Conservation (phyloP, 1,284 basidiomycete species). For the Neolentinus lepideus region DNA sequence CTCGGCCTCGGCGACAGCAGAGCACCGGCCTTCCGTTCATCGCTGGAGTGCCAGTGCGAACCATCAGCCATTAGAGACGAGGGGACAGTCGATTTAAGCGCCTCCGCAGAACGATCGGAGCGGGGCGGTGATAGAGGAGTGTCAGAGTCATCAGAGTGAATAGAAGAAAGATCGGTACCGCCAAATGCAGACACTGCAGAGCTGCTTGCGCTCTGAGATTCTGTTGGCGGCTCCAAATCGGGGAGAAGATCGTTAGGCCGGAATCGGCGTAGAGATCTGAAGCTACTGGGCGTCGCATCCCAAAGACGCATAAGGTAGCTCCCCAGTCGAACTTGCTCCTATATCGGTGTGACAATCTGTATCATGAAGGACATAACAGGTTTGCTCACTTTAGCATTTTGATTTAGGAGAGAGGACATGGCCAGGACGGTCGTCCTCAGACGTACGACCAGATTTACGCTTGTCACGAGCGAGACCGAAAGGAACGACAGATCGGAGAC, state of each 20-base stretch:
- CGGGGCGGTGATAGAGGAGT: not conserved
- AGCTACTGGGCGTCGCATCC: not conserved
- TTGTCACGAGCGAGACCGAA: not conserved
- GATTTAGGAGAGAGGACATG: not conserved
- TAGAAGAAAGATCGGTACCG: not conserved
- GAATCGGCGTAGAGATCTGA: not conserved
- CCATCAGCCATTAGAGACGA: not conserved
- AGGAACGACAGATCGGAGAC: not conserved
- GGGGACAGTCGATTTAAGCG: not conserved
- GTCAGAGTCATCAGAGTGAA: not conserved
- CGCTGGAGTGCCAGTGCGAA: not conserved
- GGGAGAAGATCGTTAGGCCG: not conserved
- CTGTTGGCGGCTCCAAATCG: not conserved
- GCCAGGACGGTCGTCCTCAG: not conserved
- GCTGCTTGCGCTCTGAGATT: not conserved
- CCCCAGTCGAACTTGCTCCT: not conserved
- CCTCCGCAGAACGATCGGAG: not conserved
- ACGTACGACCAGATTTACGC: not conserved
- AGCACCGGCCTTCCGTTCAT: not conserved
- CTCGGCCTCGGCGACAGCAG: not conserved
- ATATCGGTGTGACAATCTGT: not conserved
- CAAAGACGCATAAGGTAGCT: not conserved
- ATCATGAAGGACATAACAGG: not conserved
- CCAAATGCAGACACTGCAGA: not conserved
- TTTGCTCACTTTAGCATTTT: not conserved